A percentile compares a stretch with the other conserved stretches of the same genome.
Conservation (phyloP, 2,329 filamentous ascomycete species). For the Penicillium sp. region DNA sequence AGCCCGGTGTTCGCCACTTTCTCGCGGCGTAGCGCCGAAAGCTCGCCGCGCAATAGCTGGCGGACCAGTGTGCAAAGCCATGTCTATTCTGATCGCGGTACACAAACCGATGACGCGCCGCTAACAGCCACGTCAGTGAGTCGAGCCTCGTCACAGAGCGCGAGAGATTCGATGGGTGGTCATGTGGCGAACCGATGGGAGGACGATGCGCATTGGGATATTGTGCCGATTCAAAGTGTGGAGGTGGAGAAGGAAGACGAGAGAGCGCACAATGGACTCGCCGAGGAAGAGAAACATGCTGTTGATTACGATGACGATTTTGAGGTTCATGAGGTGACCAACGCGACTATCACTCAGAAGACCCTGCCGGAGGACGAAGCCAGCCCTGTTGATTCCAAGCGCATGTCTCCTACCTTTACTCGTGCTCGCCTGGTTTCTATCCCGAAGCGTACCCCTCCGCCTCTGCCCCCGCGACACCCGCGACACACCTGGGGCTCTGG, state of each 20-base stretch:
- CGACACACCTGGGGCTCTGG: conserved; percentile 27
- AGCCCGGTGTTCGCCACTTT: conserved; percentile 66
- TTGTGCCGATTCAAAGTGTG: conserved; percentile 18
- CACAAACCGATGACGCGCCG: conserved; percentile 62
- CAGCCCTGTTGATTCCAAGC: conserved; percentile 49
- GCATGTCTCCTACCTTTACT: conserved; percentile 65
- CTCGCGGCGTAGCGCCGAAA: conserved; percentile 66
- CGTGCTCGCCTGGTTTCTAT: conserved; percentile 82
- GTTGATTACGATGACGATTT: conserved; percentile 29
- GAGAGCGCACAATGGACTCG: conserved; percentile 10
- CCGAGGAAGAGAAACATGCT: conserved; percentile 11
- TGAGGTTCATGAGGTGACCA: conserved; percentile 48
- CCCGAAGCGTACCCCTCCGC: conserved; percentile 71
- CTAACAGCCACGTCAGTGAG: conserved; percentile 33
- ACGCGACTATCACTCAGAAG: conserved; percentile 53
- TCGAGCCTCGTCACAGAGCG: conserved; percentile 35
- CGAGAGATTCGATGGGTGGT: conserved; percentile 23
- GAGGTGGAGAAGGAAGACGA: conserved; percentile 11
- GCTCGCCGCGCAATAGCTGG: conserved; percentile 62
- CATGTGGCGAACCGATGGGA: conserved; percentile 22
- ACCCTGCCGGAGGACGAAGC: conserved; percentile 40
- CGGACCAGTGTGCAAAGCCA: conserved; percentile 64
- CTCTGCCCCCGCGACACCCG: conserved; percentile 74
- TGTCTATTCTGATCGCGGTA: conserved; percentile 61
- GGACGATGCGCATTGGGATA: conserved; percentile 27